These are phyloP conservation scores for Jatropha podagrica DNA, from an alignment of 441 rosid species.

Conservation along the genomic window DNA sequence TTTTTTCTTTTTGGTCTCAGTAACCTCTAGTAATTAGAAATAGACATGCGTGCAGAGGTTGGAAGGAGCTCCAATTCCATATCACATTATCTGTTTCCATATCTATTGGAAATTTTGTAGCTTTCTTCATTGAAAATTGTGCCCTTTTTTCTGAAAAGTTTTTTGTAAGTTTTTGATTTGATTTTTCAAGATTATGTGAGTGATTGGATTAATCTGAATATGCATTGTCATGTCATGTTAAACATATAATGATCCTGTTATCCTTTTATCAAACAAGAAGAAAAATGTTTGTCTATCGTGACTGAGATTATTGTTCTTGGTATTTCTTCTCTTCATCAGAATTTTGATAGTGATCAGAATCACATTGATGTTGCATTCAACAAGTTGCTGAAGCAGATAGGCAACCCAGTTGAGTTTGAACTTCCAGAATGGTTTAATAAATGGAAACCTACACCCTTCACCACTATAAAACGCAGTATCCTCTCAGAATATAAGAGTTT, in stretches of 20 bases:
- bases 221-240: not conserved
- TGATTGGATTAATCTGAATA: not conserved
- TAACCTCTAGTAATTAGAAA: not conserved
- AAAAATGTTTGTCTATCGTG: not conserved
- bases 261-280: not conserved
- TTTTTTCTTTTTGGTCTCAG: not conserved
- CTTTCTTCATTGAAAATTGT: not conserved
- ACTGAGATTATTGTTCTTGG: conserved; percentile 3
- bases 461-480: conserved; percentile 89
- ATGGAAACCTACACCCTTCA: conserved; percentile 59
- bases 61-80: not conserved
- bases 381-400: conserved; percentile 61
- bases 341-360: conserved; percentile 40
- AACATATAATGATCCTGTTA: not conserved
- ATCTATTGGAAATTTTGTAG: not conserved
- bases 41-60: not conserved
- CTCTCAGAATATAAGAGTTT: conserved; percentile 21
- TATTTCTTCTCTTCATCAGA: conserved; percentile 39
- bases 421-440: conserved; percentile 81
- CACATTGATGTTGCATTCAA: conserved; percentile 54
- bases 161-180: not conserved
- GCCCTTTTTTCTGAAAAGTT: not conserved
- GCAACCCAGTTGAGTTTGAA: conserved; percentile 69
- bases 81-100: not conserved
- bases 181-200: not conserved